Evolutionary conservation across 1,284 basidiomycete genomes (phyloP).

Genomic region (Tausonia pullulans): DNA sequence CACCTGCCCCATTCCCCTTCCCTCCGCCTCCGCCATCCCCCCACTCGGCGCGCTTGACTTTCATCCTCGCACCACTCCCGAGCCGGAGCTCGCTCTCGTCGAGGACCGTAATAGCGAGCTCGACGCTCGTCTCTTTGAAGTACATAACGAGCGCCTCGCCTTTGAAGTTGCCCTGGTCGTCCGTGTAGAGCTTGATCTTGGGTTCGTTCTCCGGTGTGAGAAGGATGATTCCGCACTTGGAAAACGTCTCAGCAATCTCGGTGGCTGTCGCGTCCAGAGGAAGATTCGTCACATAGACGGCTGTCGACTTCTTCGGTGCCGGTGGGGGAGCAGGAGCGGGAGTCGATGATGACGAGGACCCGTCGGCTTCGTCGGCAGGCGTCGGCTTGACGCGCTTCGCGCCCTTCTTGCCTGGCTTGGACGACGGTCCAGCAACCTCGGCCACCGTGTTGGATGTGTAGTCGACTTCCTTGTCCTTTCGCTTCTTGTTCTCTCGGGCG

Average conservation of each 20-base stretch:
- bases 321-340: constrained; percentile 18
- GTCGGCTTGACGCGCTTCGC: constrained; percentile 36
- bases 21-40: constrained; percentile 22
- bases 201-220: constrained; percentile 78
- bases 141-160: constrained; percentile 94
- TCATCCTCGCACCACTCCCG: constrained; percentile 68
- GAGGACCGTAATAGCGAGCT: constrained; percentile 69
- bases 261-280: constrained; percentile 64
- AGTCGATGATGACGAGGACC: constrained; percentile 13
- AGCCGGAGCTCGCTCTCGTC: constrained; percentile 86
- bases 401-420: constrained; percentile 51
- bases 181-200: constrained; percentile 87
- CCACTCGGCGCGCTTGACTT: constrained; percentile 70
- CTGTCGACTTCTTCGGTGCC: constrained; percentile 67
- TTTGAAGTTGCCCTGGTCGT: constrained; percentile 69
- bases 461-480: constrained; percentile 55
- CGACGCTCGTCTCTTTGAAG: constrained; percentile 92
- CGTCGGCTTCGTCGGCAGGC: background rate
- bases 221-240: constrained; percentile 81
- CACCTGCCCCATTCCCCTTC: constrained; percentile 22
- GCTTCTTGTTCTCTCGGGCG: constrained; percentile 65
- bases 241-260: constrained; percentile 70
- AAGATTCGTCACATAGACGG: constrained; percentile 79
- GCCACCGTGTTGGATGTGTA: constrained; percentile 50
- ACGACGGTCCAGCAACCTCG: constrained; percentile 39